These are phyloP conservation scores for Polygonum aviculare DNA, from an alignment of 148 eudicot genomes.

Conservation along the genomic window DNA sequence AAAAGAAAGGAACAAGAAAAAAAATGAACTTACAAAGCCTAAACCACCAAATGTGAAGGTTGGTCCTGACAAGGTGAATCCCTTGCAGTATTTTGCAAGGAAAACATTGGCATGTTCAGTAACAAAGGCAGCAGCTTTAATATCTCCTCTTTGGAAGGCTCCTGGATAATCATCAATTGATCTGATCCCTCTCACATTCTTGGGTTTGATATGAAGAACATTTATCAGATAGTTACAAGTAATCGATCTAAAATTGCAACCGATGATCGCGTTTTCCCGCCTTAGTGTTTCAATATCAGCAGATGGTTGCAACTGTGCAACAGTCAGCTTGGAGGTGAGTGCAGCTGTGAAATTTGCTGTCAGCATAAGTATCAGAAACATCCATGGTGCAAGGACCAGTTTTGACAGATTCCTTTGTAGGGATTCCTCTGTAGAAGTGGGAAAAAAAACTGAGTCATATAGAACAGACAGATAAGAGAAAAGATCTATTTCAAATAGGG, in stretches of 20 bases:
- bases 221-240: constrained; percentile 16
- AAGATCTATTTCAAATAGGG: background rate
- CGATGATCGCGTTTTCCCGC: background rate
- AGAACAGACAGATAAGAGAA: background rate
- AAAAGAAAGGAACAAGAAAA: background rate
- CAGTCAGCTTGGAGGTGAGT: constrained; percentile 32
- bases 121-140: constrained; percentile 33
- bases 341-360: constrained; percentile 26
- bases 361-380: constrained; percentile 21
- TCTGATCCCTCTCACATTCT: constrained; percentile 14
- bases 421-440: background rate
- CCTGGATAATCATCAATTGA: constrained; percentile 19
- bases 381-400: constrained; percentile 27
- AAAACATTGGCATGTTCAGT: constrained; percentile 30
- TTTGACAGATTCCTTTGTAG: constrained; percentile 14
- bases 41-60: constrained; percentile 29
- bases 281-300: constrained; percentile 18
- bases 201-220: constrained; percentile 17
- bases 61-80: constrained; percentile 24
- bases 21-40: constrained; percentile 22
- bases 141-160: constrained; percentile 31
- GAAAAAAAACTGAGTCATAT: background rate
- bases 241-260: background rate
- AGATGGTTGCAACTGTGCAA: constrained; percentile 20
- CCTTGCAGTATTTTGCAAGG: constrained; percentile 25